Percentiles rank a stretch among this genome's conserved stretches.
Conservation (phyloP, 192 early-diverging fungal species). For the Coemansia sp. region DNA sequence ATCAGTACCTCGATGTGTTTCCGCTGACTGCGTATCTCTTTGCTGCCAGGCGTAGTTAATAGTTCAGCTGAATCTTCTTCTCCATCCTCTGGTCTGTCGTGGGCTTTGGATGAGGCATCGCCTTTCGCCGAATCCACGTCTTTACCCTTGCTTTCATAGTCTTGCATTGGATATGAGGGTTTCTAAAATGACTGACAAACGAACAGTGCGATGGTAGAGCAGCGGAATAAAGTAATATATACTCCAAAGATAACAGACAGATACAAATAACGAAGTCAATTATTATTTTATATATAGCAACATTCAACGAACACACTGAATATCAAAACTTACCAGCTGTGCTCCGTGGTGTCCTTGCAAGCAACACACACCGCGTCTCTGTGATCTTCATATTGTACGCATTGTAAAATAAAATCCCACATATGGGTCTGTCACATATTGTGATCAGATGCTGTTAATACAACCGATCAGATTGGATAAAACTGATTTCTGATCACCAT, state of each 20-base stretch:
- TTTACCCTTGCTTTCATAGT: background rate
- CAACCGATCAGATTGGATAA: background rate
- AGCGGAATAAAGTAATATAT: background rate
- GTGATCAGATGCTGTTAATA: background rate
- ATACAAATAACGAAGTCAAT: no score
- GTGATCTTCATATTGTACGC: background rate
- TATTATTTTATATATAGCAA: no score
- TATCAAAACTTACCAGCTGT: no score
- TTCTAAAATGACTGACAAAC: background rate
- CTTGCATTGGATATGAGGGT: background rate
- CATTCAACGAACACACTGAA: no score
- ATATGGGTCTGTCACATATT: no score
- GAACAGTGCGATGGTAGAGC: background rate
- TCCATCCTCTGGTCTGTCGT: background rate
- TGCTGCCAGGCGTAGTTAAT: background rate
- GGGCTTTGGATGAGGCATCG: background rate
- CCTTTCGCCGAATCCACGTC: background rate
- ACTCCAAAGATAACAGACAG: no score
- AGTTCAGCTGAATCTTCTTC: conserved; percentile 8
- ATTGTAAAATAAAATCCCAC: background rate
- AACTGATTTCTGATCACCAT: background rate
- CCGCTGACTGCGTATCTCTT: conserved; percentile 26
- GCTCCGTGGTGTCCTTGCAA: no score
- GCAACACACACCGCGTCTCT: no score
- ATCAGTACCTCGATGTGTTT: conserved; percentile 60